Evolutionary conservation across 2,329 filamentous ascomycete genomes (phyloP).

Genomic region (Chaetomiaceae sp.): DNA sequence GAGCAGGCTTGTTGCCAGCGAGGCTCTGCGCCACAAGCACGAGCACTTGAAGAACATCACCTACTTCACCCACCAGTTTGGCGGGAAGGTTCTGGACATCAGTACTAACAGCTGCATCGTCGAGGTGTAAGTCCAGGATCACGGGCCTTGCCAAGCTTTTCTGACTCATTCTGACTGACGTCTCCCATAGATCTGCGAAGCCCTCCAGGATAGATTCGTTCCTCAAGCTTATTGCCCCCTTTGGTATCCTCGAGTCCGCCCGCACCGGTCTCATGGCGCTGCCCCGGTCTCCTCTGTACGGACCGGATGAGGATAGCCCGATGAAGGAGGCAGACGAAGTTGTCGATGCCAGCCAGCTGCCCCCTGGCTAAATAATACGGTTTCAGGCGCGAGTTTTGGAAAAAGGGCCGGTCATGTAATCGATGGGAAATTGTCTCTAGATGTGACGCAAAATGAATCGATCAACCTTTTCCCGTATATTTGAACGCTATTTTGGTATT

Average conservation of each 20-base stretch:
- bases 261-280: conserved; percentile 96
- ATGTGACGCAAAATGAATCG: conserved; percentile 8
- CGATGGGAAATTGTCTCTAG: background rate
- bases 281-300: conserved; percentile 83
- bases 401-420: background rate
- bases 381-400: background rate
- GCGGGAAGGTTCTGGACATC: conserved; percentile 95
- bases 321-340: conserved; percentile 87
- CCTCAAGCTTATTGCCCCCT: conserved; percentile 90
- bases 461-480: conserved; percentile 2
- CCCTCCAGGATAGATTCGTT: conserved; percentile 92
- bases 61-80: conserved; percentile 94
- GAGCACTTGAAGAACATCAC: conserved; percentile 96
- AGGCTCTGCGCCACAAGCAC: conserved; percentile 93
- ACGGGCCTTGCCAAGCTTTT: conserved; percentile 2
- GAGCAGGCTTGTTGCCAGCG: conserved; percentile 74
- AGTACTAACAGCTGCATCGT: conserved; percentile 99
- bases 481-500: conserved; percentile 5
- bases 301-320: conserved; percentile 62
- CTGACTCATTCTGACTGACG: conserved; percentile 17
- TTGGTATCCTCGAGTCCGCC: conserved; percentile 94
- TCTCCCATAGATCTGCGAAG: conserved; percentile 74
- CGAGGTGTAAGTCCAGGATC: conserved; percentile 66
- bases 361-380: conserved; percentile 64
- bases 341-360: conserved; percentile 89